phyloP scores from a whole-genome alignment of 805 yeast species.

The Priceomyces carsonii region DNA sequence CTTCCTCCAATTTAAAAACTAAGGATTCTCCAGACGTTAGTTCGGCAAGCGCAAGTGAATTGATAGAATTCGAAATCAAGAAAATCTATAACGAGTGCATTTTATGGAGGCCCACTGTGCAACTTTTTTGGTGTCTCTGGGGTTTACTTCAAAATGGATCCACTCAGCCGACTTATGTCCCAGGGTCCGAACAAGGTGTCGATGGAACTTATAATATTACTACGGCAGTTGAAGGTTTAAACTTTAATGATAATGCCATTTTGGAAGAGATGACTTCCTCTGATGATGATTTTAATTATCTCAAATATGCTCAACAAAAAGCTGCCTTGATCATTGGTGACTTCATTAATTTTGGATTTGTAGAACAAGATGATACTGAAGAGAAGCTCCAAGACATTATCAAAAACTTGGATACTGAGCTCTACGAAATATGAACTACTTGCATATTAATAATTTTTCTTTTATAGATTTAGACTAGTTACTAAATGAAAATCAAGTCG shows the following conservation, averaged over 20 bases:
- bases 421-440: constrained; percentile 16
- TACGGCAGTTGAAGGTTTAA: constrained; percentile 58
- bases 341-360: constrained; percentile 57
- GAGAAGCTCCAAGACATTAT: constrained; percentile 24
- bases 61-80: constrained; percentile 46
- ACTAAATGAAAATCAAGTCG: no score
- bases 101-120: constrained; percentile 80
- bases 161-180: constrained; percentile 15
- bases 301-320: constrained; percentile 75
- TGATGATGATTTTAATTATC: constrained; percentile 75
- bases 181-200: constrained; percentile 34
- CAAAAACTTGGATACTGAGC: constrained; percentile 42
- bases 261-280: constrained; percentile 34
- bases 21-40: constrained; percentile 12
- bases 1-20: constrained; percentile 30
- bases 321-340: constrained; percentile 75
- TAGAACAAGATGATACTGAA: constrained; percentile 29
- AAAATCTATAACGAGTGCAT: constrained; percentile 62
- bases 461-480: no score
- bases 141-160: constrained; percentile 78
- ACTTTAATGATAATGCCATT: constrained; percentile 22
- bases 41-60: constrained; percentile 19
- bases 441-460: no score
- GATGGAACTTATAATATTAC: constrained; percentile 41
- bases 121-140: constrained; percentile 87